Evolutionary conservation across 805 yeast genomes (phyloP).

Genomic region (Sugiyamaella lignohabitans): DNA sequence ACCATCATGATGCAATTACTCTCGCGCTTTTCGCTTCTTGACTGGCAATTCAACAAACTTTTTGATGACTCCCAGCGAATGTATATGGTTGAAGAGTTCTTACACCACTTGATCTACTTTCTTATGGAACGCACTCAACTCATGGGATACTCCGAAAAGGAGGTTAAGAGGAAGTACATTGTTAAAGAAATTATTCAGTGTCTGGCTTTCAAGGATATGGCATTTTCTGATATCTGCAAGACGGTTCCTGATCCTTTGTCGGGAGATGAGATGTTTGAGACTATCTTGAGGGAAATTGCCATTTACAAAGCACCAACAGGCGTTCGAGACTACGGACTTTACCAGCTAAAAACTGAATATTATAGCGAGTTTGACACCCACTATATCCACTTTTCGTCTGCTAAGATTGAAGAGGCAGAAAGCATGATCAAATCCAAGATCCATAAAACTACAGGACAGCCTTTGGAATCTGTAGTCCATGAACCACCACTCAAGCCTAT

Average conservation of each 20-base stretch:
- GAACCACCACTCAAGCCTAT: constrained; percentile 42
- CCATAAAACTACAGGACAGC: constrained; percentile 32
- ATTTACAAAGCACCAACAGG: constrained; percentile 57
- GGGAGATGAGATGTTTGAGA: constrained; percentile 68
- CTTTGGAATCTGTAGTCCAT: constrained; percentile 46
- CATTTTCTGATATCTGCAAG: constrained; percentile 62
- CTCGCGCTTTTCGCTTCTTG: constrained; percentile 54
- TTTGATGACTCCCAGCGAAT: constrained; percentile 38
- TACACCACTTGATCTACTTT: constrained; percentile 59
- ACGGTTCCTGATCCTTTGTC: constrained; percentile 71
- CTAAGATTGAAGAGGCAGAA: constrained; percentile 79
- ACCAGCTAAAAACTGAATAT: constrained; percentile 54
- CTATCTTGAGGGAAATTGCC: constrained; percentile 50
- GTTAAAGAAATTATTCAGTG: constrained; percentile 72
- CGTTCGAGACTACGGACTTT: constrained; percentile 53
- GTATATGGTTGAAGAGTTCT: constrained; percentile 72
- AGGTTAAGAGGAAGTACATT: constrained; percentile 45
- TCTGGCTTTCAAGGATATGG: constrained; percentile 67
- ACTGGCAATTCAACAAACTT: constrained; percentile 37
- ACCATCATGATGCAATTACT: constrained; percentile 51
- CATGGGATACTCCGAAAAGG: constrained; percentile 41
- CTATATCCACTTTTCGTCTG: constrained; percentile 69
- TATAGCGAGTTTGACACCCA: constrained; percentile 66
- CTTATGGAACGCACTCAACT: constrained; percentile 62
- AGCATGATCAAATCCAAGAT: constrained; percentile 48